phyloP scores from a whole-genome alignment of 306 rosid genomes.

The Canavalia ensiformis region DNA sequence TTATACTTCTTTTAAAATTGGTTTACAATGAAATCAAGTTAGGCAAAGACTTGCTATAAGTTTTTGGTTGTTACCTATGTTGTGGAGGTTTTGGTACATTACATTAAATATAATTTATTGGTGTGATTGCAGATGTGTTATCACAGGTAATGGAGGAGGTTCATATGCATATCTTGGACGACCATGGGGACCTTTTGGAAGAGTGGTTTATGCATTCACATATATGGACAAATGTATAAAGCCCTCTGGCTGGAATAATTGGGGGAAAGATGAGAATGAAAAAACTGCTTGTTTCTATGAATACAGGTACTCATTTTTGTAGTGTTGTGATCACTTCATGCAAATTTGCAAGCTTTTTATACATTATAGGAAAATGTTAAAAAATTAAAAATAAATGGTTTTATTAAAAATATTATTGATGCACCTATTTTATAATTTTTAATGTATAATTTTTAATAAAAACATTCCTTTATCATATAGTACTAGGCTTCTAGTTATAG shows the following conservation, averaged over 20 bases:
- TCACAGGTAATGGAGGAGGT: slow-evolving; percentile 75
- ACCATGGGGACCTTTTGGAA: slow-evolving; percentile 96
- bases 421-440: no score
- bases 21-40: background rate
- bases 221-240: slow-evolving; percentile 79
- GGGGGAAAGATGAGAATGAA: slow-evolving; percentile 86
- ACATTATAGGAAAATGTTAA: no score
- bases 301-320: slow-evolving; percentile 60
- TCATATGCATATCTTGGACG: slow-evolving; percentile 76
- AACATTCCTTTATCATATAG: background rate
- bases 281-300: slow-evolving; percentile 83
- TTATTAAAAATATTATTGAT: no score
- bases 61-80: background rate
- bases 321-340: background rate
- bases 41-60: background rate
- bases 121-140: slow-evolving; percentile 72
- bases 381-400: no score
- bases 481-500: background rate
- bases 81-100: background rate
- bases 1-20: background rate
- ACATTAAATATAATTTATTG: background rate
- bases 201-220: slow-evolving; percentile 86
- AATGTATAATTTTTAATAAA: no score
- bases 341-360: no score
- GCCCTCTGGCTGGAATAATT: slow-evolving; percentile 82